Evolutionary conservation across 2,329 filamentous ascomycete species (phyloP), one percentile per base, ranked within the genome.

Genomic region (Ophiocordyceps camponoti-leonardi): DNA sequence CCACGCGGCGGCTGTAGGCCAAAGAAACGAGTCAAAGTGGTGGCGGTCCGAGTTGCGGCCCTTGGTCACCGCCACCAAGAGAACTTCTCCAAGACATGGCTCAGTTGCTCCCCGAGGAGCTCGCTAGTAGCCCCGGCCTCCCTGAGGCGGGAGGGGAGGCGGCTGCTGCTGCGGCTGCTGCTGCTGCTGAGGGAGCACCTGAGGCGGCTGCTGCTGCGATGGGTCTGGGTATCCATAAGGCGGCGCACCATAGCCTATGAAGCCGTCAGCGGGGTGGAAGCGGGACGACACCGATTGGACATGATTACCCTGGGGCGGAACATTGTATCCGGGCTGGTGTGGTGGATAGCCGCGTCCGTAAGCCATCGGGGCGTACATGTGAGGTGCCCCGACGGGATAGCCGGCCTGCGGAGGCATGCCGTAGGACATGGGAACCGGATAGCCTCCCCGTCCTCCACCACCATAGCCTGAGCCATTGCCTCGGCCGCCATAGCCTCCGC

Each of bases 361-460:
- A 3, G 52, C 53, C 49, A 58, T 54, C 14, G 58, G 60, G 19
- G 53, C 53, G 33, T 65, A 64, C 59, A 65, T 63, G 52, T 61
- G 61, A 42, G 60, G 62, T 20, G 53, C 53, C 28, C 47, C 54
- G 45, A 58, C 55, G 42, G 49, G 51, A 46, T 65, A 66, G 19
- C 57, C 59, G 55, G 61, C 62, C 50, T 66, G 59, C 19, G 57
- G 62, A 20, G 54, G 59, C 46, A 53, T 55, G 42, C 60, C 62
- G 44, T 66, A 67, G 11, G 51, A 54, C 51, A 58, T 56, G 31
- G 59, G 66, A 26, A 61, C 61, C 37, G 64, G 65, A 50, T 73
- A 75, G 43, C 66, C 64, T 49, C 66, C 66, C 44, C 67, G 62
- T 13, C 64, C 61, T 46, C 67, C 67, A 48, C 67, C 67, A 48